Conservation (phyloP, 1,139 yeast species). For the Scheffersomyces lignicola region DNA sequence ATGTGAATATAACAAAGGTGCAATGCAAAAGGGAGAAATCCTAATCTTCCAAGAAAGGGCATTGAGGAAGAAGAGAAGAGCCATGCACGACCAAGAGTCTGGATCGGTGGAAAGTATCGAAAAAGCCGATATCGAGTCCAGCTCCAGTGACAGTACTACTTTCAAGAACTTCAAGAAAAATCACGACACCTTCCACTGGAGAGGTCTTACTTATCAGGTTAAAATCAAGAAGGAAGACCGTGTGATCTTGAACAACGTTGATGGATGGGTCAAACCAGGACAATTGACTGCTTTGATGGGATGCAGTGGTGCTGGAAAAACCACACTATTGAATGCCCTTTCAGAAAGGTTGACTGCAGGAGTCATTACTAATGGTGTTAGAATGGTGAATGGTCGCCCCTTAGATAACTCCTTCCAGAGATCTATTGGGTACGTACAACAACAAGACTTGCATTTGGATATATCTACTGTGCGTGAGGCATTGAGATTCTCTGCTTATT, state of each 20-base stretch:
- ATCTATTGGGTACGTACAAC: slow-evolving; percentile 44
- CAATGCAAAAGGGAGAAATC: slow-evolving; percentile 84
- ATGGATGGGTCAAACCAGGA: slow-evolving; percentile 57
- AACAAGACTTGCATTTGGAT: slow-evolving; percentile 39
- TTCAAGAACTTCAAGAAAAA: slow-evolving; percentile 11
- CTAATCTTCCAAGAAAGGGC: slow-evolving; percentile 4
- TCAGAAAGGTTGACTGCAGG: slow-evolving; percentile 36
- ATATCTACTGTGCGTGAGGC: slow-evolving; percentile 42
- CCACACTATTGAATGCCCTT: slow-evolving; percentile 33
- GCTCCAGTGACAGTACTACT: slow-evolving; percentile 19
- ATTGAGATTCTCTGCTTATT: slow-evolving; percentile 33
- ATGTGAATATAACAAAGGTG: slow-evolving; percentile 71
- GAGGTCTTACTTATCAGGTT: slow-evolving; percentile 71
- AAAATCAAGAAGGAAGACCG: slow-evolving; percentile 64
- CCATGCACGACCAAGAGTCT: slow-evolving; percentile 3
- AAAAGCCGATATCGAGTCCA: not conserved
- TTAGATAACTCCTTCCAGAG: slow-evolving; percentile 37
- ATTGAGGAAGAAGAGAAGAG: slow-evolving; percentile 2
- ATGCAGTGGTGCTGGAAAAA: slow-evolving; percentile 38
- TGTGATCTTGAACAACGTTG: slow-evolving; percentile 64
- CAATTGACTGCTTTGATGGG: slow-evolving; percentile 32
- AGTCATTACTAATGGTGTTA: slow-evolving; percentile 31
- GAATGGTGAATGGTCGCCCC: slow-evolving; percentile 37
- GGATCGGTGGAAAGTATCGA: not conserved
- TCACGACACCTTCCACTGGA: slow-evolving; percentile 71